Conservation (phyloP, 345 rosid species). For the Rubroshorea leprosula region DNA sequence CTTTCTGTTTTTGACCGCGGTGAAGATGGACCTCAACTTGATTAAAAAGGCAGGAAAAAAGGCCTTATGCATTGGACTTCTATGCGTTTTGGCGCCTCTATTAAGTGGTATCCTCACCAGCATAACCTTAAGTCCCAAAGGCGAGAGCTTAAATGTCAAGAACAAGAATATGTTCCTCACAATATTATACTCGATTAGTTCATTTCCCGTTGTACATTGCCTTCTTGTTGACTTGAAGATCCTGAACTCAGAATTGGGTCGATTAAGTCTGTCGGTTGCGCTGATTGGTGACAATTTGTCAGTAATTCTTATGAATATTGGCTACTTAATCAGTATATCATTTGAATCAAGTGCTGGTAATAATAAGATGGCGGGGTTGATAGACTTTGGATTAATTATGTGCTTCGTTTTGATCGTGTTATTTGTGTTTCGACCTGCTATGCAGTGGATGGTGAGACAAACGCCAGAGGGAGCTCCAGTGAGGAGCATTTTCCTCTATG, state of each 20-base stretch:
- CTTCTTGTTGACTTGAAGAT: conserved; percentile 7
- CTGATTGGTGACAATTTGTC: neutral
- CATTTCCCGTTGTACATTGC: conserved; percentile 18
- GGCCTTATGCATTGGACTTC: conserved; percentile 10
- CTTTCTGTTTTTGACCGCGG: conserved; percentile 20
- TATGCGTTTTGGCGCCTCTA: conserved; percentile 2
- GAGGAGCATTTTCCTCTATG: neutral
- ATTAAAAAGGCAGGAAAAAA: conserved; percentile 10
- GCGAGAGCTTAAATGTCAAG: neutral
- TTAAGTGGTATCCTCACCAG: neutral
- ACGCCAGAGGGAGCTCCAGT: neutral
- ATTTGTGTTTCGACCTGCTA: neutral
- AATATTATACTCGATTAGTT: neutral
- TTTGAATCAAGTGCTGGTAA: neutral
- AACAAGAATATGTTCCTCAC: neutral
- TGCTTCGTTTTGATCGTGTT: neutral
- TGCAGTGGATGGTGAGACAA: neutral
- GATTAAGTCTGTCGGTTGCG: neutral
- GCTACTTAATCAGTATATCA: neutral
- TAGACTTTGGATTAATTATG: neutral
- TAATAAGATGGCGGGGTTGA: neutral
- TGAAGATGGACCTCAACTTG: conserved; percentile 22
- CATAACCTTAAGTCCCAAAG: fast-evolving
- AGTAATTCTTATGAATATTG: neutral
- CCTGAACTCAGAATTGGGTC: neutral